These are phyloP conservation scores for Jacaranda mimosifolia DNA, from an alignment of 257 asterid genomes.

Conservation along the genomic window DNA sequence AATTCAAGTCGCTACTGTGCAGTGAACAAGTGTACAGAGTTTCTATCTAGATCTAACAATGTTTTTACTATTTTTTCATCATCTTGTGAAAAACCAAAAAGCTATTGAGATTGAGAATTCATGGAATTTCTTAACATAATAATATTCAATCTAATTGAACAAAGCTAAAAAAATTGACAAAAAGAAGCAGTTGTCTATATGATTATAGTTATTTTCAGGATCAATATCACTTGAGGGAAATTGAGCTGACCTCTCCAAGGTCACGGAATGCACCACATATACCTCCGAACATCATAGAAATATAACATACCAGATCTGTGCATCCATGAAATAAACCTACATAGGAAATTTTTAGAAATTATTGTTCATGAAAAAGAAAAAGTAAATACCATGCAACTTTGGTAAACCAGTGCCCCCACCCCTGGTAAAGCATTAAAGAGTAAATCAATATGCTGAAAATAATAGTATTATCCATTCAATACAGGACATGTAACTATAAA, in stretches of 20 bases:
- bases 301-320: conserved; percentile 98
- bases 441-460: conserved; percentile 24
- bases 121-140: not conserved
- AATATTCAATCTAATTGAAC: not conserved
- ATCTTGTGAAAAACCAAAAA: not conserved
- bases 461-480: not conserved
- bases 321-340: conserved; percentile 93
- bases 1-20: not conserved
- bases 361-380: conserved; percentile 20
- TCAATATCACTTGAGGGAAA: not conserved
- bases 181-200: not conserved
- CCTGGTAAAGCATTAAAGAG: not conserved
- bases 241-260: conserved; percentile 78
- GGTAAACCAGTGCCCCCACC: too few relatives aligned
- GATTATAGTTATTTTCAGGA: too few relatives aligned
- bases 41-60: not conserved
- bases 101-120: not conserved
- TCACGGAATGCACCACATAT: conserved; percentile 98
- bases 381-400: conserved; percentile 48
- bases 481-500: conserved; percentile 17
- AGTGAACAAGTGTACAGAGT: not conserved
- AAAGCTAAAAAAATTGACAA: not conserved
- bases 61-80: not conserved
- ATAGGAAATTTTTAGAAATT: conserved; percentile 25
- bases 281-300: conserved; percentile 91